Conservation (phyloP, 2,329 filamentous ascomycete genomes). For the Colletotrichum sp. region DNA sequence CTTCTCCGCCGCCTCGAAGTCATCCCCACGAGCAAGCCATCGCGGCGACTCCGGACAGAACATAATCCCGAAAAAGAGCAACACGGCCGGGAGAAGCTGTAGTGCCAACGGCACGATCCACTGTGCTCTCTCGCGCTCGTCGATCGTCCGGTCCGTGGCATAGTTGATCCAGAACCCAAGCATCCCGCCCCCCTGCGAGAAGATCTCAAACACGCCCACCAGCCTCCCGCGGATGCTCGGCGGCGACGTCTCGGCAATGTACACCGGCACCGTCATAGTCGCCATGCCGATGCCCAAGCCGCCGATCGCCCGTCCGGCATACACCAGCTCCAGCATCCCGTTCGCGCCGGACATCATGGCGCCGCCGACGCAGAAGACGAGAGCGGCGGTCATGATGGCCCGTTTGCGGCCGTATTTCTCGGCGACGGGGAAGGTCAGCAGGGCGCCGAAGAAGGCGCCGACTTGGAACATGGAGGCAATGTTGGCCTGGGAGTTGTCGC, state of each 20-base stretch:
- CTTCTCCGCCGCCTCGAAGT: constrained; percentile 39
- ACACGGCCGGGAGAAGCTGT: constrained; percentile 41
- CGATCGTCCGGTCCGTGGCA: constrained; percentile 30
- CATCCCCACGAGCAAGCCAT: constrained; percentile 35
- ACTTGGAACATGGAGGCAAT: constrained; percentile 55
- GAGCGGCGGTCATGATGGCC: constrained; percentile 55
- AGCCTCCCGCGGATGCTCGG: constrained; percentile 56
- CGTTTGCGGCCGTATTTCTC: constrained; percentile 59
- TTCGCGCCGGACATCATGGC: constrained; percentile 39
- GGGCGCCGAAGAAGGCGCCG: constrained; percentile 59
- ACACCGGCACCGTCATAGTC: constrained; percentile 60
- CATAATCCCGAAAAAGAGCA: constrained; percentile 37
- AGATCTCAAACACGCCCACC: constrained; percentile 56
- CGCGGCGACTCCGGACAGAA: constrained; percentile 44
- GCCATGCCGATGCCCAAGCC: constrained; percentile 56
- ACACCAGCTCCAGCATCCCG: constrained; percentile 55
- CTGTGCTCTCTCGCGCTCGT: constrained; percentile 24
- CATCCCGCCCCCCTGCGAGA: constrained; percentile 56
- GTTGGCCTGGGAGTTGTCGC: constrained; percentile 27
- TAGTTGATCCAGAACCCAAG: constrained; percentile 47
- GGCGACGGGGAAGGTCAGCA: constrained; percentile 60
- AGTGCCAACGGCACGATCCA: constrained; percentile 49
- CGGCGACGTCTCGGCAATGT: constrained; percentile 62
- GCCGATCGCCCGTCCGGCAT: constrained; percentile 57
- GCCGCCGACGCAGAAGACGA: constrained; percentile 54